Evolutionary conservation across 164 flowering plant species (phyloP).

Genomic region (Vitis rupestris): DNA sequence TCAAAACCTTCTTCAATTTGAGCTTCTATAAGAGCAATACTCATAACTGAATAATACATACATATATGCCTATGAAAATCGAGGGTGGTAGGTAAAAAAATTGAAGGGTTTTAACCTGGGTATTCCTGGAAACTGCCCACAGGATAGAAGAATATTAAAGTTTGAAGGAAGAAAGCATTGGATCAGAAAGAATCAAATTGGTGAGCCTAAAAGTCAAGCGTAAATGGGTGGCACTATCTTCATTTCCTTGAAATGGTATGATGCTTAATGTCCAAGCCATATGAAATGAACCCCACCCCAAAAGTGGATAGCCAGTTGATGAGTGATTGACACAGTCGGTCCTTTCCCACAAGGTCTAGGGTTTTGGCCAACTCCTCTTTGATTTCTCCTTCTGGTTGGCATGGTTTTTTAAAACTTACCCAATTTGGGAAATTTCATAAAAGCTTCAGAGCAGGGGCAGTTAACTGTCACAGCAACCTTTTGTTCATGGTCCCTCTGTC

Average conservation of each 20-base stretch:
- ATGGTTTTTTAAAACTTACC: conserved; percentile 15
- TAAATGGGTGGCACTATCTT: background rate
- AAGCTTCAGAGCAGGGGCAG: conserved; percentile 8
- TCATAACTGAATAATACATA: too few species aligned
- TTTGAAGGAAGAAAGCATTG: too few species aligned
- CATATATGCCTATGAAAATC: too few species aligned
- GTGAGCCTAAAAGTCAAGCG: background rate
- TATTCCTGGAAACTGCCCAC: too few species aligned
- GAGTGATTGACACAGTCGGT: conserved; percentile 25
- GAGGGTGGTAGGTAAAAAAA: too few species aligned
- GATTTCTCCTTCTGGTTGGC: conserved; percentile 5
- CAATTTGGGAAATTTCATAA: conserved; percentile 3
- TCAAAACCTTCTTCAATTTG: too few species aligned
- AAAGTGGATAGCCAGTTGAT: conserved; percentile 7
- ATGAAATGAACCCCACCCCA: background rate
- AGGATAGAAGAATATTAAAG: too few species aligned
- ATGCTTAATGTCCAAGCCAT: conserved; percentile 5
- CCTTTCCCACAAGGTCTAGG: conserved; percentile 25
- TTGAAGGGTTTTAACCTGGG: too few species aligned
- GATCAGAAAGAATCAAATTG: too few species aligned
- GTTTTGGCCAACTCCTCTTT: conserved; percentile 25
- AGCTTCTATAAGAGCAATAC: too few species aligned
- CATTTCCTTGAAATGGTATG: conserved; percentile 6
- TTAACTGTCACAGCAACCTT: conserved; percentile 20
- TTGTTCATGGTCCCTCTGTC: conserved; percentile 6